Base-by-base conservation (phyloP, 441 rosid species). In the Arabidopsis hybrid region DNA sequence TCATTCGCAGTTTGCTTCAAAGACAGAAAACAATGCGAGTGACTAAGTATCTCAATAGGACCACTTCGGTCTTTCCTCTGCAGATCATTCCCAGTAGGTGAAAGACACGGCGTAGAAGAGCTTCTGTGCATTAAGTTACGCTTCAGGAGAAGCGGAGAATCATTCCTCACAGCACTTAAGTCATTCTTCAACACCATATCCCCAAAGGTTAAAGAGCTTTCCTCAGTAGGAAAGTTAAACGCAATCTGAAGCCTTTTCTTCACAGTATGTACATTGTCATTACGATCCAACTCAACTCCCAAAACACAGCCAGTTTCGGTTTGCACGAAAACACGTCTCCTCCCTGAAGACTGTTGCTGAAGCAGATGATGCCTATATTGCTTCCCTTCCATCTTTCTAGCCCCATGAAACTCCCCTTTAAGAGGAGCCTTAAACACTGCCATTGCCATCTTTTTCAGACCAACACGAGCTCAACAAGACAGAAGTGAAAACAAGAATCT, bases 381-480 rank as follows among this genome's bases (percentile, higher is more conserved):
- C 72, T 80, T 92, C 79, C 86, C 89, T 71, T 89, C 97, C 83
- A 84, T 80, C 75, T 76, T 78, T 60, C 60, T 81, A 66, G 59
- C 82, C 65, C 88, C 86, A 29, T 21, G 49, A 13, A 60, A 60
- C 3, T 60, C 65, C 2, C 65, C 65, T 60, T 85, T 62, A 14
- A 90, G 86, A 18, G 93, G 88, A 42, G 88, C 81, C 78, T 84
- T 89, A 59, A 86, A 81, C 6, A 85, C 82, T 59, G 95, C 83
- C 67, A 89, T 84, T 32, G 90, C 90, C 92, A 89, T 89, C 67
- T 81, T 80, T 26, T 72, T 1, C 14, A 67, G 57, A 59, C n/a
- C 14, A 71, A 76, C 61, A 31, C 71, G 36, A 60, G 42, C 64
- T 35, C 64, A 74, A 46, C 52, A 49, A 29, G 71, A 60, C 78